Percentiles rank a stretch among this genome's conserved stretches.
Conservation (phyloP, 306 rosid genomes). For the Casuarina cunninghamiana region DNA sequence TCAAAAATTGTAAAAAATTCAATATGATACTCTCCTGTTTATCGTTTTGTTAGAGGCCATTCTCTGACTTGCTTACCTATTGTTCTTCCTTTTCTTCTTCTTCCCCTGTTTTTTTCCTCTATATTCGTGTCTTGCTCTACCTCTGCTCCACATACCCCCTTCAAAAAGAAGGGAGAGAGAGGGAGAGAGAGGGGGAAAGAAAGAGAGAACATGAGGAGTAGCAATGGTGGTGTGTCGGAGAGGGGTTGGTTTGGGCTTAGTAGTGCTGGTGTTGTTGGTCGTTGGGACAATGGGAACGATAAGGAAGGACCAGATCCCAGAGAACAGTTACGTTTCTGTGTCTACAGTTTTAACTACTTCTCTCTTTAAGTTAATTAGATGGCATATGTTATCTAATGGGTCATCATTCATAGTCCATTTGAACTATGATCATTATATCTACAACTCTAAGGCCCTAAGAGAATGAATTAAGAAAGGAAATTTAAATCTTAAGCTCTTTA, state of each 20-base stretch:
- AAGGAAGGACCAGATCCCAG: conserved; percentile 42
- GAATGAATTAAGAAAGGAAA: too few relatives aligned
- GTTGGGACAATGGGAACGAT: conserved; percentile 48
- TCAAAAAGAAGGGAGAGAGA: too few relatives aligned
- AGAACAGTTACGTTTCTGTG: conserved; percentile 35
- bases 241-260: conserved; percentile 34
- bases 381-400: too few relatives aligned
- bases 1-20: too few relatives aligned
- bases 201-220: neutral
- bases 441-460: too few relatives aligned
- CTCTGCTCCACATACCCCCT: conserved; percentile 8
- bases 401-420: too few relatives aligned
- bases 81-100: conserved; percentile 13
- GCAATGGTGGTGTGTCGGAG: conserved; percentile 58
- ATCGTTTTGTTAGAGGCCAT: conserved; percentile 43
- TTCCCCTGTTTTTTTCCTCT: conserved; percentile 21
- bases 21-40: too few relatives aligned
- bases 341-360: neutral
- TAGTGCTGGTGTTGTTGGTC: conserved; percentile 42
- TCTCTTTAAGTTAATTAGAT: neutral
- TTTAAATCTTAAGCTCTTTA: too few relatives aligned
- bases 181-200: neutral
- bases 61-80: conserved; percentile 40
- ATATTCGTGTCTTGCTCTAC: conserved; percentile 15
- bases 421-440: too few relatives aligned